A percentile compares a stretch with the other conserved stretches of the same genome.
Conservation (phyloP, 176 grass and related monocot species). For the Saccharum spontaneum region DNA sequence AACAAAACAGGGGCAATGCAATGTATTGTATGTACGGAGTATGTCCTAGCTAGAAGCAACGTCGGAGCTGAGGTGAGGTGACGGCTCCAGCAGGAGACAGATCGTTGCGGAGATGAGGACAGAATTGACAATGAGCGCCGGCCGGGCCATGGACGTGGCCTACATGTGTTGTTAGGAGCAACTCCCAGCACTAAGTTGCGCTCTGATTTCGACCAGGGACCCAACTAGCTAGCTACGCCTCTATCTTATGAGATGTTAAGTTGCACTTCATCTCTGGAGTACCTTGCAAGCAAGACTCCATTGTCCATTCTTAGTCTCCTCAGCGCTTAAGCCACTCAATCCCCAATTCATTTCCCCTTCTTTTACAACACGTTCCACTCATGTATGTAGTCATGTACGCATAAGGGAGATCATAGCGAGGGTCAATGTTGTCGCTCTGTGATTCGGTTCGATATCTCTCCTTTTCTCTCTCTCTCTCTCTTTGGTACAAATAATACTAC, state of each 20-base stretch:
- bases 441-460: not conserved
- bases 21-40: not conserved
- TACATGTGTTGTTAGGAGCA: conserved; percentile 41
- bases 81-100: too few relatives aligned
- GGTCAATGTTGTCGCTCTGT: not conserved
- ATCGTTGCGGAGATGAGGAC: too few relatives aligned
- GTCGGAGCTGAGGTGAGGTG: conserved; percentile 17
- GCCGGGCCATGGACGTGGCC: too few relatives aligned
- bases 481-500: too few relatives aligned
- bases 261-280: conserved; percentile 44
- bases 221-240: not conserved
- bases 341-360: conserved; percentile 22
- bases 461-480: too few relatives aligned
- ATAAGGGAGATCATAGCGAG: not conserved
- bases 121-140: too few relatives aligned
- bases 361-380: conserved; percentile 37
- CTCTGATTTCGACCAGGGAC: conserved; percentile 49
- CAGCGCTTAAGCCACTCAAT: conserved; percentile 37
- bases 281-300: conserved; percentile 66
- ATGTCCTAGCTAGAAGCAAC: conserved; percentile 24
- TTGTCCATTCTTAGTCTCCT: not conserved
- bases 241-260: conserved; percentile 34
- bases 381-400: not conserved
- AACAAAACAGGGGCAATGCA: not conserved
- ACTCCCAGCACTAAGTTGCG: conserved; percentile 43